Conservation (phyloP, 768 basidiomycete genomes). For the Tricholoma sp. region DNA sequence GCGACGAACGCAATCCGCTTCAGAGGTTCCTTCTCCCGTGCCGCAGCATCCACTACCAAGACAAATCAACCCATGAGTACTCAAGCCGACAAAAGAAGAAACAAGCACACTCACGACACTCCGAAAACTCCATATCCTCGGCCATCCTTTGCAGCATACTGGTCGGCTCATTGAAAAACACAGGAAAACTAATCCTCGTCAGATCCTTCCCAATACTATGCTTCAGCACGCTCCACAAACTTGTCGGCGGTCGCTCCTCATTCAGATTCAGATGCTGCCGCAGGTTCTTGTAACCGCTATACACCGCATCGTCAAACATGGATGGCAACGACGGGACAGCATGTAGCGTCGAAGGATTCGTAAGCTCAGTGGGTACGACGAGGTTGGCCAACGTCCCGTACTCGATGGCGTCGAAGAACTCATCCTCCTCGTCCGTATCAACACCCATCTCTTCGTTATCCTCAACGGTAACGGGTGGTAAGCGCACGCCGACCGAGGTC, state of each 20-base stretch:
- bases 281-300: conserved; percentile 64
- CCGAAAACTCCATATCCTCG: conserved; percentile 97
- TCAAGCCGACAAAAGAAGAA: not conserved
- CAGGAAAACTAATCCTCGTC: conserved; percentile 93
- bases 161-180: conserved; percentile 90
- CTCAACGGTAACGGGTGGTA: not conserved
- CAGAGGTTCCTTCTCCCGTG: conserved; percentile 67
- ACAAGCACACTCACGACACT: conserved; percentile 59
- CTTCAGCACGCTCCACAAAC: conserved; percentile 93
- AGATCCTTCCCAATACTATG: conserved; percentile 94
- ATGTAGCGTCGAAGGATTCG: conserved; percentile 27
- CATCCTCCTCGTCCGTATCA: conserved; percentile 81
- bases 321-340: conserved; percentile 13
- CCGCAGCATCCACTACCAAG: conserved; percentile 77
- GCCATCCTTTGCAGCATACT: conserved; percentile 98
- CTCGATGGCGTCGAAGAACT: conserved; percentile 98
- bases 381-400: conserved; percentile 72
- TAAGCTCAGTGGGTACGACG: conserved; percentile 59
- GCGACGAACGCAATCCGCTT: conserved; percentile 88
- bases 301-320: conserved; percentile 33
- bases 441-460: conserved; percentile 22
- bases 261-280: conserved; percentile 54
- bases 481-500: not conserved
- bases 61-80: conserved; percentile 4
- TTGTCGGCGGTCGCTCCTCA: conserved; percentile 84